Evolutionary conservation across 1,139 yeast species (phyloP).

Genomic region (Ashbya aceris): DNA sequence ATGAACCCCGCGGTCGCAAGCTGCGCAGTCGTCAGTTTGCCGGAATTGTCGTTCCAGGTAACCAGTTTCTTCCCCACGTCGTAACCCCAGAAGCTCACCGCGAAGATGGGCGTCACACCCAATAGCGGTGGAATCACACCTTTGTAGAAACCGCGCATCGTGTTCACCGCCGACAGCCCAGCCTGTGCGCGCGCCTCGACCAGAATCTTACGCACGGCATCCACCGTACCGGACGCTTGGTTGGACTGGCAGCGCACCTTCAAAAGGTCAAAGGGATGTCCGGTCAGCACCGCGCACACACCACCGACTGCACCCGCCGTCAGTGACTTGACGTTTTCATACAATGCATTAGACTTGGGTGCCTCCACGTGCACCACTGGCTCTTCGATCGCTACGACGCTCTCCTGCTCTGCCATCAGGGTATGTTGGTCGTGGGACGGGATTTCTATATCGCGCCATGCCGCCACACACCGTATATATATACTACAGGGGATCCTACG

Average conservation of each 20-base stretch:
- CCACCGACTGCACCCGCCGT: slow-evolving; percentile 89
- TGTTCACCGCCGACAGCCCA: slow-evolving; percentile 10
- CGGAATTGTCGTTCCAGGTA: slow-evolving; percentile 24
- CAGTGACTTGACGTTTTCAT: slow-evolving; percentile 56
- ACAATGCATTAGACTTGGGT: background rate
- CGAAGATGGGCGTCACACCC: slow-evolving; percentile 98
- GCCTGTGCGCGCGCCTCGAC: slow-evolving; percentile 52
- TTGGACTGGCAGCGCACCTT: slow-evolving; percentile 82
- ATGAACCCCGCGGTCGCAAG: slow-evolving; percentile 92
- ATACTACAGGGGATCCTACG: no score
- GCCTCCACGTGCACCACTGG: no score
- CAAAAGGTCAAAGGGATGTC: slow-evolving; percentile 91
- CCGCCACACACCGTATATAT: no score
- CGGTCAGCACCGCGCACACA: slow-evolving; percentile 78
- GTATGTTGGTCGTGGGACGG: no score
- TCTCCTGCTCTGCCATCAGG: no score
- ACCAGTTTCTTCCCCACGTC: slow-evolving; percentile 83
- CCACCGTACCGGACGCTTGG: slow-evolving; percentile 42
- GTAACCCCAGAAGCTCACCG: slow-evolving; percentile 97
- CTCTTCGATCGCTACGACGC: no score
- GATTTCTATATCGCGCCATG: no score
- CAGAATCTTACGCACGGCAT: slow-evolving; percentile 62
- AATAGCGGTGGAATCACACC: slow-evolving; percentile 84
- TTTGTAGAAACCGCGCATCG: slow-evolving; percentile 58
- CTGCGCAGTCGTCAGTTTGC: slow-evolving; percentile 50